phyloP scores from a whole-genome alignment of 805 yeast species.

The Teunomyces tritomae region DNA sequence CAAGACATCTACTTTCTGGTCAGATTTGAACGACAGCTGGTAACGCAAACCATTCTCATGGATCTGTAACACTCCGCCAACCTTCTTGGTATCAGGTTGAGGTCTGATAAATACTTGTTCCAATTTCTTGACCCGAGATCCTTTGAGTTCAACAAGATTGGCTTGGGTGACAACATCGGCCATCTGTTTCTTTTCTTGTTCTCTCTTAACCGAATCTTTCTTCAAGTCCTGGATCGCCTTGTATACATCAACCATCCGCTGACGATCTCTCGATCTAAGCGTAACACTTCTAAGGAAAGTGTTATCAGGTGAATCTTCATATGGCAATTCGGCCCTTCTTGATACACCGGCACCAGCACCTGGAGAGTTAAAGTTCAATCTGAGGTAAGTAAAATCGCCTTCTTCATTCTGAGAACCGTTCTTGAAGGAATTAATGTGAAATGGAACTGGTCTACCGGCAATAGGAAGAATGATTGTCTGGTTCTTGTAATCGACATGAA shows the following conservation, averaged over 20 bases:
- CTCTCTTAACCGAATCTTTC: constrained; percentile 86
- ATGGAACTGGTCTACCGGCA: constrained; percentile 95
- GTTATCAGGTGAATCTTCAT: constrained; percentile 83
- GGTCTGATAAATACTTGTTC: constrained; percentile 92
- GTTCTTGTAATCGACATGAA: constrained; percentile 82
- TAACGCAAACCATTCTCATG: constrained; percentile 96
- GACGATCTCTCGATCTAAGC: constrained; percentile 84
- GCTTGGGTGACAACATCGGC: constrained; percentile 96
- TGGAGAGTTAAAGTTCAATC: constrained; percentile 91
- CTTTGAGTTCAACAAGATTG: constrained; percentile 73
- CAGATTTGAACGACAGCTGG: constrained; percentile 80
- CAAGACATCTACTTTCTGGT: constrained; percentile 82
- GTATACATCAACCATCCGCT: constrained; percentile 85
- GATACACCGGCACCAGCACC: constrained; percentile 73
- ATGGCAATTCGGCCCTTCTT: constrained; percentile 79
- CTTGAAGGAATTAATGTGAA: constrained; percentile 91
- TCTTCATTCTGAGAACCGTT: constrained; percentile 95
- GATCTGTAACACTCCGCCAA: constrained; percentile 84
- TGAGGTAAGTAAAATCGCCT: constrained; percentile 87
- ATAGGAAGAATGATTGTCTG: constrained; percentile 91
- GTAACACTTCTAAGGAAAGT: constrained; percentile 86
- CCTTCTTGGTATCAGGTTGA: constrained; percentile 94
- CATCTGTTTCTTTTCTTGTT: constrained; percentile 83
- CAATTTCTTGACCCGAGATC: constrained; percentile 80
- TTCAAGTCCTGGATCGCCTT: constrained; percentile 89